Evolutionary conservation across 805 yeast genomes (phyloP), one percentile per base, ranked within the genome.

Genomic region (Kluyveromyces starmeri): DNA sequence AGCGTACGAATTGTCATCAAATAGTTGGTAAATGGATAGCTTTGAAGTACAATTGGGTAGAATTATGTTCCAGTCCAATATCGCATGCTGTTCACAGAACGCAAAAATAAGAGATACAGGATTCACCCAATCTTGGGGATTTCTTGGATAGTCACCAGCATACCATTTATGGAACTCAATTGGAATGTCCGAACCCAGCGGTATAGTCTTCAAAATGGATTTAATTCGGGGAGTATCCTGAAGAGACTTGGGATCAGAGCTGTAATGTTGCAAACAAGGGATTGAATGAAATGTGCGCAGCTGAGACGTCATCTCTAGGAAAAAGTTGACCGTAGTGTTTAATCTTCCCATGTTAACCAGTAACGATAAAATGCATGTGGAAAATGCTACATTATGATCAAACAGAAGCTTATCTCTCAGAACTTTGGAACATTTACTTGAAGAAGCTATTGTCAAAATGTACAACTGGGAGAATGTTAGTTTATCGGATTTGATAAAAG

Each of bases 211-310:
- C 45, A 89, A 59, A 14, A 89, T 89, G 0, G 94, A 79, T 54
- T 89, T 89, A 42, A 89, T 68, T 36, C 97, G 67, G 2, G 97
- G 97, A 0, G 97, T 92, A 52, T 89, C 97, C 59, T 89, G 97
- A 25, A 89, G 65, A 38, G 85, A 92, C 53, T 82, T 84, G 29
- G 77, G 78, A 48, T 29, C 66, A 46, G 20, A 38, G n/a, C 43
- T 45, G 17, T 45, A 39, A 58, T 68, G 50, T 54, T 89, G 96
- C 27, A 89, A 64, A 8, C 86, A 75, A 1, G 98, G 98, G 21
- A 89, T 84, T 9, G 95, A 82, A 59, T 89, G 96, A 53, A 83
- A 89, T 0, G 96, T 88, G 50, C 98, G 69, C 42, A 89, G 67
- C 45, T 86, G 89, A 0, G 95, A 84, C 47, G 85, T 79, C 97